A percentile compares a stretch with the other conserved stretches of the same genome.
Evolutionary conservation across 495 filamentous ascomycete species (phyloP).

Genomic region (Xylaria curta): DNA sequence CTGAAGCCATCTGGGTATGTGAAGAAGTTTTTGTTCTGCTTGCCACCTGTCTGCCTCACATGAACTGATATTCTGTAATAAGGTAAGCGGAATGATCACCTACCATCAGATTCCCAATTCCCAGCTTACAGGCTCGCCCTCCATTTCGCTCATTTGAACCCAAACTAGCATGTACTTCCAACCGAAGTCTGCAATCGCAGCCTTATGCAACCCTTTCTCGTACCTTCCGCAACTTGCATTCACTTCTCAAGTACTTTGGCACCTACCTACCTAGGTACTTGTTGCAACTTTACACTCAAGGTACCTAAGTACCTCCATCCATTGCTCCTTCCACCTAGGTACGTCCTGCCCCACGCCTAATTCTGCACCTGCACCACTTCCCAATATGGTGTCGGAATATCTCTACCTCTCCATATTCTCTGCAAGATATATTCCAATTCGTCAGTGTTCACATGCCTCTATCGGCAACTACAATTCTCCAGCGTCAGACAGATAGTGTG

Average conservation of each 20-base stretch:
- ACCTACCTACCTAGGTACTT: too few relatives aligned
- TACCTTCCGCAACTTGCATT: not conserved
- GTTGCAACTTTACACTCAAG: not conserved
- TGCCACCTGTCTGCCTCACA: not conserved
- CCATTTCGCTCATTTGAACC: not conserved
- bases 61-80: not conserved
- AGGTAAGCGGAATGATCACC: not conserved
- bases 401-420: not conserved
- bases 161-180: not conserved
- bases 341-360: not conserved
- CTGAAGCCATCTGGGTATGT: not conserved
- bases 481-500: not conserved
- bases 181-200: not conserved
- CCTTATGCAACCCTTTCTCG: not conserved
- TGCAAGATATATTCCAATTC: not conserved
- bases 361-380: not conserved
- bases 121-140: not conserved
- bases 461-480: not conserved
- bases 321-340: not conserved
- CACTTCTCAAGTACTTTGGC: not conserved
- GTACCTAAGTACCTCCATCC: not conserved
- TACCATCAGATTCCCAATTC: not conserved
- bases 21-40: not conserved
- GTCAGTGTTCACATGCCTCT: not conserved
- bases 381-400: not conserved